These are phyloP conservation scores for Boeremia exigua DNA, from an alignment of 2,329 filamentous ascomycete genomes.

Conservation along the genomic window DNA sequence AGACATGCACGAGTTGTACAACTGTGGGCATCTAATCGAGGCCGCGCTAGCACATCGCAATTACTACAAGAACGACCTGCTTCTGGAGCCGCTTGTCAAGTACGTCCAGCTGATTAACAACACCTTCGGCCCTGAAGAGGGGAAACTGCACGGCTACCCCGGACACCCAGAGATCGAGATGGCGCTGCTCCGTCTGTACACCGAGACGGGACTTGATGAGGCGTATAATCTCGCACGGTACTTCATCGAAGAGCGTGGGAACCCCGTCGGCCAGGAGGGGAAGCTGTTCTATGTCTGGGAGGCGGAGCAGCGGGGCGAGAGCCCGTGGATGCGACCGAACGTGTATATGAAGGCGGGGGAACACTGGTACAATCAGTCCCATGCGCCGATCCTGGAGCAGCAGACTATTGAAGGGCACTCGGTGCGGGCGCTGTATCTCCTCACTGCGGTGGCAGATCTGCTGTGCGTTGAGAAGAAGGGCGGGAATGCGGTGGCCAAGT, in stretches of 20 bases:
- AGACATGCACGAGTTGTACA: slow-evolving; percentile 68
- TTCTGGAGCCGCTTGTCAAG: slow-evolving; percentile 61
- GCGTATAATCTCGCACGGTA: slow-evolving; percentile 59
- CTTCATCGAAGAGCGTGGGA: slow-evolving; percentile 66
- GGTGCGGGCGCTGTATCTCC: slow-evolving; percentile 66
- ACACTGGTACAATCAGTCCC: slow-evolving; percentile 63
- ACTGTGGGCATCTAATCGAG: slow-evolving; percentile 67
- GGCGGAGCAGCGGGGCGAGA: slow-evolving; percentile 58
- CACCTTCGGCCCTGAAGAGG: slow-evolving; percentile 58
- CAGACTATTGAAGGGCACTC: slow-evolving; percentile 64
- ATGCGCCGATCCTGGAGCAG: slow-evolving; percentile 62
- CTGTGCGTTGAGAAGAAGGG: slow-evolving; percentile 30
- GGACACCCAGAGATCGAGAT: slow-evolving; percentile 65
- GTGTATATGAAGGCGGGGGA: slow-evolving; percentile 53
- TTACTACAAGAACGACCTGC: slow-evolving; percentile 58
- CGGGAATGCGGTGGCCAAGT: slow-evolving; percentile 34
- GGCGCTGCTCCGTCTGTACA: slow-evolving; percentile 55
- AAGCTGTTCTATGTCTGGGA: slow-evolving; percentile 64
- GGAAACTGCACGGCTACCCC: slow-evolving; percentile 64
- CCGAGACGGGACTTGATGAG: slow-evolving; percentile 47
- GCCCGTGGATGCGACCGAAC: slow-evolving; percentile 55
- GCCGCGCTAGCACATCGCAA: slow-evolving; percentile 38
- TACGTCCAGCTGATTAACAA: slow-evolving; percentile 61
- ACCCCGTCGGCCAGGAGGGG: slow-evolving; percentile 56
- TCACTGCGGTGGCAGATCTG: slow-evolving; percentile 65